These are phyloP conservation scores for Tieghemostelium lacteum DNA, from an alignment of 78 protist species.

Conservation along the genomic window DNA sequence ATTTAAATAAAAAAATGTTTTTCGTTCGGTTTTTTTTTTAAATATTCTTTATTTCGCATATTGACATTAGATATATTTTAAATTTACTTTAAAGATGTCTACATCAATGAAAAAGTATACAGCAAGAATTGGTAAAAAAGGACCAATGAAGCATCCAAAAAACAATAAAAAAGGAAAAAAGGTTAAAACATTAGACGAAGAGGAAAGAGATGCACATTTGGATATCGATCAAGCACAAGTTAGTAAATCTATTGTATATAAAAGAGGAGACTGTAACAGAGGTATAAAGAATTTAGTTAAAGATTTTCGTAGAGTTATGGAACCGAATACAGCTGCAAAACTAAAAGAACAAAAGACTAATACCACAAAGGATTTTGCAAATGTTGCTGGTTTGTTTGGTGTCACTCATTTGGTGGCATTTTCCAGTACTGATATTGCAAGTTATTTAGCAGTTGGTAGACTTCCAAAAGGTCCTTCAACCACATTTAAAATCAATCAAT, in stretches of 20 bases:
- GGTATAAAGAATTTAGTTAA: slow-evolving; percentile 43
- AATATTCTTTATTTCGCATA: too few species aligned
- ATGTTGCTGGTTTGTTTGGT: slow-evolving; percentile 87
- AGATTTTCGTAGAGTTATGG: slow-evolving; percentile 85
- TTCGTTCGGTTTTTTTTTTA: too few species aligned
- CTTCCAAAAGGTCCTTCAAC: slow-evolving; percentile 92
- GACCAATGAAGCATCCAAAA: too few species aligned
- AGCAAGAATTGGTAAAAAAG: too few species aligned
- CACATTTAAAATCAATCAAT: slow-evolving; percentile 76
- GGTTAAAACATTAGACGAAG: slow-evolving; percentile 2
- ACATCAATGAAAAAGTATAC: too few species aligned
- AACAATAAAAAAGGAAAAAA: slow-evolving; percentile 10
- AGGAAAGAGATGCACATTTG: slow-evolving; percentile 21
- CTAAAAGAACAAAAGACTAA: slow-evolving; percentile 65
- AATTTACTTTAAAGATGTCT: too few species aligned
- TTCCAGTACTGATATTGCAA: slow-evolving; percentile 65
- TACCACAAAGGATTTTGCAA: slow-evolving; percentile 83
- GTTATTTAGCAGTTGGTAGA: slow-evolving; percentile 73
- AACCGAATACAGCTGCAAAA: slow-evolving; percentile 78
- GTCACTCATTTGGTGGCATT: slow-evolving; percentile 86
- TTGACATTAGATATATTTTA: too few species aligned
- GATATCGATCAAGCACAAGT: slow-evolving; percentile 17
- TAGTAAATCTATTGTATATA: slow-evolving; percentile 60
- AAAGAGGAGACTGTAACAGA: slow-evolving; percentile 33
- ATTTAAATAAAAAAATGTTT: too few species aligned